Base-by-base conservation (phyloP, 1,139 yeast genomes). In the Arxiozyma heterogenica region DNA sequence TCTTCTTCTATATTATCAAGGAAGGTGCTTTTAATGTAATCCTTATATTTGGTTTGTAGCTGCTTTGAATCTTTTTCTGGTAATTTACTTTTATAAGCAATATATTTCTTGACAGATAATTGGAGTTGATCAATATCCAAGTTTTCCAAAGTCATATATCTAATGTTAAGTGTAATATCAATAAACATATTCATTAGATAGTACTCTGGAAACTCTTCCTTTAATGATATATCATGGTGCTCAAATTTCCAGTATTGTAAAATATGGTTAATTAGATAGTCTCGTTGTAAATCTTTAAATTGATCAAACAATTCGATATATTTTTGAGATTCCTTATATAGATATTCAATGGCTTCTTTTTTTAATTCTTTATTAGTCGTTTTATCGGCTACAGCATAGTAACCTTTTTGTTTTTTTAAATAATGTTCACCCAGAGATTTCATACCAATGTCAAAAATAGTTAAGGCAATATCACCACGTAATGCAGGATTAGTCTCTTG, bases 401-500 rank as follows among this genome's bases (percentile, higher is more conserved):
- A 68, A 4, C 71, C 71, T 47, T 60, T 64, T 49, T 67, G 69
- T 47, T 66, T 69, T 23, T 66, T 64, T 44, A 64, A 54, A 51
- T 60, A 65, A 48, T 59, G 48, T 46, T 66, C 62, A 17, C 65
- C 64, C 18, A 84, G 65, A 5, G 82, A 75, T 34, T 80, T 78
- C 54, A 86, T 72, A 49, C 86, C 84, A 47, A 86, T 77, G 67
- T 90, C 96, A 65, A 81, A 90, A 23, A 90, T 80, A 0, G 95
- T 81, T 61, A 90, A 75, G 3, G 94, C 94, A 53, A 91, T 82
- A 66, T 90, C 96, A 55, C 98, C 97, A 63, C 83, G 82, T 61
- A 91, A 75, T 0, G 95, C 97, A 9, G 97, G 96, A 64, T 90
- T 91, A 27, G 89, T 82, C 52, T 86, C 93, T 17, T 86, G 84